Percentiles rank a stretch among this genome's conserved stretches.
Conservation (phyloP, 169 alveolate species). For the Eimeria acervulina region DNA sequence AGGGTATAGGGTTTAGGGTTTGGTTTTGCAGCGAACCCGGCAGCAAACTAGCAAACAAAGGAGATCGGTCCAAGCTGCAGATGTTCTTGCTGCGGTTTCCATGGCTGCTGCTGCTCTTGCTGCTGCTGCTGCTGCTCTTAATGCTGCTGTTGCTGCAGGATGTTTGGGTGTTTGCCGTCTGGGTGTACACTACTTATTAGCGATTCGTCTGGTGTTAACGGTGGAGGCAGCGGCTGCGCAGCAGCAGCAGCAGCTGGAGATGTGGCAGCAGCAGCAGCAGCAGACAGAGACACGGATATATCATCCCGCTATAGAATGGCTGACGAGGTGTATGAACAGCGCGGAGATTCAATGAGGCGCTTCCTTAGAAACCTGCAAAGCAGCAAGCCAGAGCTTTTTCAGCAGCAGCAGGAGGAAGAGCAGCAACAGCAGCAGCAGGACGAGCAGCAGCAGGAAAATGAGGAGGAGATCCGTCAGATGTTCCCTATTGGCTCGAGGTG, state of each 20-base stretch:
- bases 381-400: constrained; percentile 2
- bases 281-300: constrained; percentile 26
- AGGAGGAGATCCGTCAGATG: constrained; percentile 2
- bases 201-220: background rate
- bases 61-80: too few species aligned
- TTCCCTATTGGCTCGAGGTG: constrained; percentile 63
- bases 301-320: constrained; percentile 89
- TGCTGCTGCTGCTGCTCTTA: too few species aligned
- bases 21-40: too few species aligned
- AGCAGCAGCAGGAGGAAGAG: too few species aligned
- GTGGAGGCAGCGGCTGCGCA: too few species aligned
- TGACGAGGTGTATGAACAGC: constrained; percentile 93
- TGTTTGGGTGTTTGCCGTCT: constrained; percentile 36
- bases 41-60: background rate
- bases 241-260: too few species aligned
- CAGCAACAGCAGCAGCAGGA: constrained; percentile 45
- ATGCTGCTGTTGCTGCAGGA: too few species aligned
- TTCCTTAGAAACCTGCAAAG: constrained; percentile 88
- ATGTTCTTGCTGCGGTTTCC: background rate
- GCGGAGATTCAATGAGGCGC: constrained; percentile 90
- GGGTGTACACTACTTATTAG: constrained; percentile 12
- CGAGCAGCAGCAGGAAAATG: constrained; percentile 19
- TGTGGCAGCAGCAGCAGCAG: too few species aligned
- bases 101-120: background rate
- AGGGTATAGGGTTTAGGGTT: too few species aligned